Conservation (phyloP, 2,329 filamentous ascomycete genomes). For the Botrytis fabae region DNA sequence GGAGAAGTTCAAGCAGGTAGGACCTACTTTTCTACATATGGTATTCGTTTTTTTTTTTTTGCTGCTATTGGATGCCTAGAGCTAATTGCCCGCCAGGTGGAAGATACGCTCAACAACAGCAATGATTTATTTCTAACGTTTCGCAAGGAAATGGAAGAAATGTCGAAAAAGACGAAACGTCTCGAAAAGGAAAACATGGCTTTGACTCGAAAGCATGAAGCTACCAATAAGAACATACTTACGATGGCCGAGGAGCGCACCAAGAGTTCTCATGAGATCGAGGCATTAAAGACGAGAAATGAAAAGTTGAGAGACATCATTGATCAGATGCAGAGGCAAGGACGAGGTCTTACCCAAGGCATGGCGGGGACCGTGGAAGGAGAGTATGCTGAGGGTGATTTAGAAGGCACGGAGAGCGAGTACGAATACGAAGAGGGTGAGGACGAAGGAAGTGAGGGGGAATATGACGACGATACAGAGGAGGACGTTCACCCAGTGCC, state of each 20-base stretch:
- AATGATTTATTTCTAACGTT: slow-evolving; percentile 97
- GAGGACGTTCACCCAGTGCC: slow-evolving; percentile 39
- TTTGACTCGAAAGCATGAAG: slow-evolving; percentile 88
- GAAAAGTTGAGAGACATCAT: slow-evolving; percentile 93
- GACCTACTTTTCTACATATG: slow-evolving; percentile 34
- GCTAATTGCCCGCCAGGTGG: slow-evolving; percentile 69
- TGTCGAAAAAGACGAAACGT: slow-evolving; percentile 98
- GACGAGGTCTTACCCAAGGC: slow-evolving; percentile 71
- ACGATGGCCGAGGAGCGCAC: slow-evolving; percentile 95
- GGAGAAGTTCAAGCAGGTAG: slow-evolving; percentile 99
- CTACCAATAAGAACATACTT: slow-evolving; percentile 90
- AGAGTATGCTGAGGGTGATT: slow-evolving; percentile 57
- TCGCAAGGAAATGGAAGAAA: slow-evolving; percentile 98
- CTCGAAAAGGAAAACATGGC: slow-evolving; percentile 95
- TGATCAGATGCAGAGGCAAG: slow-evolving; percentile 93
- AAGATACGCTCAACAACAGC: slow-evolving; percentile 97
- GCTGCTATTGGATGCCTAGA: slow-evolving; percentile 24
- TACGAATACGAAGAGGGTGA: slow-evolving; percentile 65
- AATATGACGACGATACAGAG: slow-evolving; percentile 49
- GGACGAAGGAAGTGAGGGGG: slow-evolving; percentile 46
- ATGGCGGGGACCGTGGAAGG: slow-evolving; percentile 60
- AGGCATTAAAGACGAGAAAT: slow-evolving; percentile 74
- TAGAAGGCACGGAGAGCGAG: slow-evolving; percentile 61
- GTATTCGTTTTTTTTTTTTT: neutral
- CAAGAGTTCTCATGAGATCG: slow-evolving; percentile 71